These are phyloP conservation scores for Pistacia vera DNA, from an alignment of 345 rosid genomes.

Conservation along the genomic window DNA sequence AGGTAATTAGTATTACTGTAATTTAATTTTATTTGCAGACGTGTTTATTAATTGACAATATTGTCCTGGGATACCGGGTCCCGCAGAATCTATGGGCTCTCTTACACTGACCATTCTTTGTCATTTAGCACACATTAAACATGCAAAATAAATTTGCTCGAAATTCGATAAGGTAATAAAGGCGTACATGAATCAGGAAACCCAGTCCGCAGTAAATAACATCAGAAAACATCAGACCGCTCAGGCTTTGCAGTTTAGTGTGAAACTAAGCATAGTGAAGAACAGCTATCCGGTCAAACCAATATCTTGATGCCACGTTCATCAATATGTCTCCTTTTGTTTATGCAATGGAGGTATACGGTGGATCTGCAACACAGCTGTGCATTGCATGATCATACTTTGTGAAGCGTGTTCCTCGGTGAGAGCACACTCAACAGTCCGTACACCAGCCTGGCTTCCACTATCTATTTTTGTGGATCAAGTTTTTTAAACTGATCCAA, in stretches of 20 bases:
- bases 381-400: slow-evolving; percentile 4
- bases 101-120: neutral
- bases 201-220: neutral
- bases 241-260: neutral
- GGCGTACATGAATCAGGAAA: neutral
- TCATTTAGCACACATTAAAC: slow-evolving; percentile 22
- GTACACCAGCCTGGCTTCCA: slow-evolving; percentile 35
- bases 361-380: slow-evolving; percentile 23
- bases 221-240: slow-evolving; percentile 13
- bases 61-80: slow-evolving; percentile 18
- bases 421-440: slow-evolving; percentile 19
- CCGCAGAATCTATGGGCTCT: slow-evolving; percentile 33
- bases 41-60: neutral
- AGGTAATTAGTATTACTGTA: too few species aligned
- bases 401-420: slow-evolving; percentile 34
- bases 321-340: neutral
- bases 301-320: slow-evolving; percentile 9
- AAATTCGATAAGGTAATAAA: neutral
- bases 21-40: too few species aligned
- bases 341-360: slow-evolving; percentile 18
- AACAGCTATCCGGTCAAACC: slow-evolving; percentile 15
- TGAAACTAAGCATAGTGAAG: neutral
- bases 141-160: neutral
- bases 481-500: neutral
- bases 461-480: neutral